A percentile compares a stretch with the other conserved stretches of the same genome.
Evolutionary conservation across 1,284 basidiomycete species (phyloP).

Genomic region (Ceratorhiza oryzae-sativae): DNA sequence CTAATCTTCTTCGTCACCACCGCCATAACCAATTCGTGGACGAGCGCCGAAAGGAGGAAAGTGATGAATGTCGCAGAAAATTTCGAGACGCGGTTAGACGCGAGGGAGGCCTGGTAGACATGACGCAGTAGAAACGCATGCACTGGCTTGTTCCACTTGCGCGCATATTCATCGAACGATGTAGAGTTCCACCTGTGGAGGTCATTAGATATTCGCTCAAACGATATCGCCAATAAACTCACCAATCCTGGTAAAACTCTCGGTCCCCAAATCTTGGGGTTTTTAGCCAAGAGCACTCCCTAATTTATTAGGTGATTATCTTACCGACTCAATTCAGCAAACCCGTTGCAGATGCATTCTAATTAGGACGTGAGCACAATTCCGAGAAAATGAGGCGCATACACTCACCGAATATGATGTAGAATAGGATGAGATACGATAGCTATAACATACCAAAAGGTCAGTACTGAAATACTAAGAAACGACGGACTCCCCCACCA

Average conservation of each 20-base stretch:
- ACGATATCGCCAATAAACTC: conserved; percentile 3
- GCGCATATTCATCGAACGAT: conserved; percentile 94
- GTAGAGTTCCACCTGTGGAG: conserved; percentile 87
- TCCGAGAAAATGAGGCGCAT: neutral
- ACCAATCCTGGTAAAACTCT: conserved; percentile 96
- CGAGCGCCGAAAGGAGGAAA: conserved; percentile 86
- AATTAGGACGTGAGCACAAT: conserved; percentile 37
- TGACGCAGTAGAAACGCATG: conserved; percentile 93
- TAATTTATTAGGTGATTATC: conserved; percentile 46
- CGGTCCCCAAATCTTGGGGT: conserved; percentile 85
- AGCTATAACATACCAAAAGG: conserved; percentile 48
- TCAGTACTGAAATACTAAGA: neutral
- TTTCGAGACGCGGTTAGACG: conserved; percentile 76
- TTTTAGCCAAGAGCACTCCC: neutral
- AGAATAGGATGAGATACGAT: conserved; percentile 80
- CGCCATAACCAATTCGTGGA: conserved; percentile 96
- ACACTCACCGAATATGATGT: conserved; percentile 76
- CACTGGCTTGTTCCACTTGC: conserved; percentile 95
- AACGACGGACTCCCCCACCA: conserved; percentile 60
- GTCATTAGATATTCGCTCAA: neutral
- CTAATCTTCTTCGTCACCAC: conserved; percentile 91
- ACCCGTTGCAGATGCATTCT: conserved; percentile 96
- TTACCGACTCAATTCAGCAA: conserved; percentile 89
- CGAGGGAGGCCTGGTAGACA: conserved; percentile 89
- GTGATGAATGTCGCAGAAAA: conserved; percentile 88